phyloP scores from a whole-genome alignment of 352 stramenopile genomes.

The Globisporangium spinosum region DNA sequence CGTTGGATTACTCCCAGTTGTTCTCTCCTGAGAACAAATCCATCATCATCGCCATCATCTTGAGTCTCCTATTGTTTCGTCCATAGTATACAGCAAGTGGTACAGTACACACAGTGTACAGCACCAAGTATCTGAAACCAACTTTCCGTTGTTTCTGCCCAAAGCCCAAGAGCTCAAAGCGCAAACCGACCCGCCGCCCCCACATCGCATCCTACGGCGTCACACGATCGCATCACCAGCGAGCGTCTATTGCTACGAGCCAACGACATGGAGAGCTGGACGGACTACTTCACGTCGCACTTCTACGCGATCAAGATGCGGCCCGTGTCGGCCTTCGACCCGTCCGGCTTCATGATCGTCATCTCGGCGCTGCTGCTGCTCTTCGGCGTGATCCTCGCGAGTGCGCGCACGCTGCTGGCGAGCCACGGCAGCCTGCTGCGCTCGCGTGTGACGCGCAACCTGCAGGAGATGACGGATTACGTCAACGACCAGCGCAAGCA shows the following conservation, averaged over 20 bases:
- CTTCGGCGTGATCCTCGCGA: slow-evolving; percentile 59
- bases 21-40: neutral
- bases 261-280: slow-evolving; percentile 59
- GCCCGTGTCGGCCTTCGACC: slow-evolving; percentile 82
- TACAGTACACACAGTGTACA: neutral
- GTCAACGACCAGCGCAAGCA: slow-evolving; percentile 35
- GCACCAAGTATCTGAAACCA: neutral
- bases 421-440: slow-evolving; percentile 42
- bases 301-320: slow-evolving; percentile 86
- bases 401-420: slow-evolving; percentile 33
- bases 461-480: slow-evolving; percentile 78
- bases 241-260: too few relatives aligned
- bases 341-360: slow-evolving; percentile 84
- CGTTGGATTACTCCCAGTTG: neutral
- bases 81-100: neutral
- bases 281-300: slow-evolving; percentile 73
- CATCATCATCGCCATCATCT: neutral
- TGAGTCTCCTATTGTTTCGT: neutral
- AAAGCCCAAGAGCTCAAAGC: neutral
- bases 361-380: slow-evolving; percentile 64
- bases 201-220: neutral
- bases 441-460: slow-evolving; percentile 61
- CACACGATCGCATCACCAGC: neutral
- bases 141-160: neutral
- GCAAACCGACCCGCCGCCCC: neutral